These are phyloP conservation scores for Pilasporangium apinafurcum DNA, from an alignment of 352 stramenopile genomes.

Conservation along the genomic window DNA sequence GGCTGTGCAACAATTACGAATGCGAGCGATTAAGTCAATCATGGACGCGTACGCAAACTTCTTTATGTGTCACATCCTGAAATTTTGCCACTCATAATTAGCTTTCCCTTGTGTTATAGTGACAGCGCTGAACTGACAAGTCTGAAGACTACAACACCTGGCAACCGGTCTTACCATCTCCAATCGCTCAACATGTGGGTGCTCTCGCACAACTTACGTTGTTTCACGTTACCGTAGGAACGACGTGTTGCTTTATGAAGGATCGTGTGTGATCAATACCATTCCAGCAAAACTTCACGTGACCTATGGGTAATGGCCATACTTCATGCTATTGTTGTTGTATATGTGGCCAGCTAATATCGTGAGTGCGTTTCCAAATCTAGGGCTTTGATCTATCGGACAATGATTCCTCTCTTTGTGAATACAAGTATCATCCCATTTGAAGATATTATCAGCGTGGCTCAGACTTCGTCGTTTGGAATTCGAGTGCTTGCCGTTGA, in stretches of 20 bases:
- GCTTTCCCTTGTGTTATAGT: slow-evolving; percentile 10
- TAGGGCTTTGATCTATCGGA: slow-evolving; percentile 65
- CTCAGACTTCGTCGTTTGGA: slow-evolving; percentile 50
- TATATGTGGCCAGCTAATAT: no score
- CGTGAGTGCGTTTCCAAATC: neutral
- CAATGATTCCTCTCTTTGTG: slow-evolving; percentile 70
- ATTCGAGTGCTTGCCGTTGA: slow-evolving; percentile 59
- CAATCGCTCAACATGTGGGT: neutral
- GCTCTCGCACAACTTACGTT: neutral
- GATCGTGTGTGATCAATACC: slow-evolving; percentile 67
- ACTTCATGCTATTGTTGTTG: neutral
- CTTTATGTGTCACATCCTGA: slow-evolving; percentile 9
- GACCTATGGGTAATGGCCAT: slow-evolving; percentile 47
- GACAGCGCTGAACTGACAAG: slow-evolving; percentile 35
- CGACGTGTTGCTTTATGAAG: slow-evolving; percentile 79
- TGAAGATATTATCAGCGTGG: slow-evolving; percentile 41
- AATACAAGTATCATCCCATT: slow-evolving; percentile 61
- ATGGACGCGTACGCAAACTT: slow-evolving; percentile 66
- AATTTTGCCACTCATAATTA: neutral
- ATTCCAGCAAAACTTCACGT: slow-evolving; percentile 67
- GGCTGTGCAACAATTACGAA: slow-evolving; percentile 49
- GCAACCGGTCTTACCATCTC: slow-evolving; percentile 17
- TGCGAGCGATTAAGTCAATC: slow-evolving; percentile 45
- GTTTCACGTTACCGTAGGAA: slow-evolving; percentile 14
- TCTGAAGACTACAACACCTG: slow-evolving; percentile 21